Conservation (phyloP, 2,329 filamentous ascomycete species). For the Zalaria sp. region DNA sequence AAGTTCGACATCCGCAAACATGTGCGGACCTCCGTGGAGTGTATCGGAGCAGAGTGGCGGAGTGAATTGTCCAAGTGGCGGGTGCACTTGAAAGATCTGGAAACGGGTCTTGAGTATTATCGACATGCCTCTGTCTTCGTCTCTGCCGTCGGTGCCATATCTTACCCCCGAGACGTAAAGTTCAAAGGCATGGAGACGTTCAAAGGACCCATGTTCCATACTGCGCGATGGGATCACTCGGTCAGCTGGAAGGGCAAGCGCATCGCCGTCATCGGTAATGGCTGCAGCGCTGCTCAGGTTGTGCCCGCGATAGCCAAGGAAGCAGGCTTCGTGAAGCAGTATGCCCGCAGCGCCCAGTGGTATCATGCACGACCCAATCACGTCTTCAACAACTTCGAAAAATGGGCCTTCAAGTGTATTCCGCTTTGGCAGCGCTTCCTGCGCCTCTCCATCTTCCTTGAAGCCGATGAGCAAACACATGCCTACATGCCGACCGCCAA, state of each 20-base stretch:
- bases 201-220: constrained; percentile 7
- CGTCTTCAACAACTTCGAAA: constrained; percentile 14
- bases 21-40: too few species aligned
- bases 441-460: too few species aligned
- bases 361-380: too few species aligned
- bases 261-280: constrained; percentile 10
- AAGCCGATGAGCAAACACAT: constrained; percentile 38
- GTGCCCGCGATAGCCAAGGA: constrained; percentile 18
- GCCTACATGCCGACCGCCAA: constrained; percentile 43
- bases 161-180: too few species aligned
- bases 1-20: too few species aligned
- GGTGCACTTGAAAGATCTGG: constrained; percentile 1
- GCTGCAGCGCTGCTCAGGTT: constrained; percentile 34
- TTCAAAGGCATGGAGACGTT: constrained; percentile 4
- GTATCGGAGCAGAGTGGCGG: too few species aligned
- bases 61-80: not conserved
- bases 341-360: constrained; percentile 15
- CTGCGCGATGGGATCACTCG: constrained; percentile 6
- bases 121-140: constrained; percentile 2
- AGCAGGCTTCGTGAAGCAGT: constrained; percentile 1
- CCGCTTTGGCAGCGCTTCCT: too few species aligned
- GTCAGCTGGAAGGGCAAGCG: constrained; percentile 3
- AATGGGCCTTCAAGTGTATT: too few species aligned
- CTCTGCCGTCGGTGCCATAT: constrained; percentile 4
- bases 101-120: not conserved